These are phyloP conservation scores for Microdochium bolleyi DNA, from an alignment of 2,329 filamentous ascomycete species.

Conservation along the genomic window DNA sequence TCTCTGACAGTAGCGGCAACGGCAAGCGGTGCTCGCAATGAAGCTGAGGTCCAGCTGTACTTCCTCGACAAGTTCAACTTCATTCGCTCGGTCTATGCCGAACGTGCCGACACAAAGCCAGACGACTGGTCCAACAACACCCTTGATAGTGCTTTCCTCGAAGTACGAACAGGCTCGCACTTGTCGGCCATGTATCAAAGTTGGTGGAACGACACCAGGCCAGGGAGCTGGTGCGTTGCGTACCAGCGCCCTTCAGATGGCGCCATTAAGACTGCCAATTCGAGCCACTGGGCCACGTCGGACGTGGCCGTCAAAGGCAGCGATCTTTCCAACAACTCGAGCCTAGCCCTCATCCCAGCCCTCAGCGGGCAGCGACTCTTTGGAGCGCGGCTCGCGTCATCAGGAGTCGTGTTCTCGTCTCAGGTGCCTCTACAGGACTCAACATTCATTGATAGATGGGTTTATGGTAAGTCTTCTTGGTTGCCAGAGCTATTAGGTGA, in stretches of 20 bases:
- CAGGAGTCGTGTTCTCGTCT: background rate
- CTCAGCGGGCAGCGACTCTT: background rate
- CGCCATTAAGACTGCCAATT: slow-evolving; percentile 14
- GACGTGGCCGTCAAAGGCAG: slow-evolving; percentile 8
- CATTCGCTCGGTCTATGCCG: slow-evolving; percentile 9
- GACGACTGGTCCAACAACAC: slow-evolving; percentile 12
- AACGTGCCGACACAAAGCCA: slow-evolving; percentile 9
- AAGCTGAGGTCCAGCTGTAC: slow-evolving; percentile 11
- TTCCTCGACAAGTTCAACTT: slow-evolving; percentile 10
- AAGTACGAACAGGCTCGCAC: slow-evolving; percentile 12
- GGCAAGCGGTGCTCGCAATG: slow-evolving; percentile 1
- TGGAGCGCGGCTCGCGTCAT: background rate
- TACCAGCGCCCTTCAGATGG: slow-evolving; percentile 14
- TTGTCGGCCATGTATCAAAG: slow-evolving; percentile 14
- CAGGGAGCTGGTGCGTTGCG: slow-evolving; percentile 12
- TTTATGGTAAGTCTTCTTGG: background rate
- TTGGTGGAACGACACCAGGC: slow-evolving; percentile 5
- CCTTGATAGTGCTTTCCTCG: slow-evolving; percentile 5
- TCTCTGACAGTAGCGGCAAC: slow-evolving; percentile 13
- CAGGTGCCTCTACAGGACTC: background rate
- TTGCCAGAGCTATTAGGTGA: background rate
- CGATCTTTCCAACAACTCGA: slow-evolving; percentile 11
- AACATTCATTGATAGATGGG: background rate
- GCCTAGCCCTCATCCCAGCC: slow-evolving; percentile 12
- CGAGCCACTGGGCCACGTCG: slow-evolving; percentile 9